Evolutionary conservation across 1,284 basidiomycete genomes (phyloP).

Genomic region (Agaricales sp.): DNA sequence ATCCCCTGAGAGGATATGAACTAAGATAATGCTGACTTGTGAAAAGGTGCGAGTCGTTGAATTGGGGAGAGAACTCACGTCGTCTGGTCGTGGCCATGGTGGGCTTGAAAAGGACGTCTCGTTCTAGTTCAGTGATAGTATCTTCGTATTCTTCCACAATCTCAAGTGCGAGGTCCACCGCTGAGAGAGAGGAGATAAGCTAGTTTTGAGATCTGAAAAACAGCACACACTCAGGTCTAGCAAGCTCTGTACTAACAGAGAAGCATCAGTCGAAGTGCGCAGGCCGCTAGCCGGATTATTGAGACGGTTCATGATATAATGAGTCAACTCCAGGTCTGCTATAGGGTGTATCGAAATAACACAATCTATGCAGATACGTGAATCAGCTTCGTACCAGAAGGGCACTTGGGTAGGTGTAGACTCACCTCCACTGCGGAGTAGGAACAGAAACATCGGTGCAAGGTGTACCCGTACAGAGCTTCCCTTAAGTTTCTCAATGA

Average conservation of each 20-base stretch:
- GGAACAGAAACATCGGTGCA: not conserved
- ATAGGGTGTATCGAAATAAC: slow-evolving; percentile 1
- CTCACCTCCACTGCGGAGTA: not conserved
- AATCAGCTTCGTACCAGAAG: not conserved
- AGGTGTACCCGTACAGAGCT: not conserved
- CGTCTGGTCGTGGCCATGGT: not conserved
- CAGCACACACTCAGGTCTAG: not conserved
- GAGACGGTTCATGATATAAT: not conserved
- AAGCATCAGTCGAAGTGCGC: not conserved
- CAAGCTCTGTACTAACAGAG: not conserved
- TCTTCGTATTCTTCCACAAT: slow-evolving; percentile 2
- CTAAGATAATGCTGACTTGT: not conserved
- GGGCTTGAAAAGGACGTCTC: not conserved
- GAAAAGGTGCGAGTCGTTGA: not conserved
- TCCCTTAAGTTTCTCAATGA: not conserved
- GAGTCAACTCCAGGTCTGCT: not conserved
- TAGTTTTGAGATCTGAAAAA: not conserved
- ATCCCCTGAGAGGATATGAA: slow-evolving; percentile 2
- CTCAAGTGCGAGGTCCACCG: not conserved
- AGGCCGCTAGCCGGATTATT: not conserved
- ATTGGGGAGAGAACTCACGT: not conserved
- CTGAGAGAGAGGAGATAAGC: not conserved
- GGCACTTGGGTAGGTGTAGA: too few relatives aligned
- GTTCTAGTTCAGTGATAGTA: not conserved
- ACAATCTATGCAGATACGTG: not conserved